Evolutionary conservation across 495 filamentous ascomycete species (phyloP), one percentile per base, ranked within the genome.

Genomic region (Glonium stellatum): DNA sequence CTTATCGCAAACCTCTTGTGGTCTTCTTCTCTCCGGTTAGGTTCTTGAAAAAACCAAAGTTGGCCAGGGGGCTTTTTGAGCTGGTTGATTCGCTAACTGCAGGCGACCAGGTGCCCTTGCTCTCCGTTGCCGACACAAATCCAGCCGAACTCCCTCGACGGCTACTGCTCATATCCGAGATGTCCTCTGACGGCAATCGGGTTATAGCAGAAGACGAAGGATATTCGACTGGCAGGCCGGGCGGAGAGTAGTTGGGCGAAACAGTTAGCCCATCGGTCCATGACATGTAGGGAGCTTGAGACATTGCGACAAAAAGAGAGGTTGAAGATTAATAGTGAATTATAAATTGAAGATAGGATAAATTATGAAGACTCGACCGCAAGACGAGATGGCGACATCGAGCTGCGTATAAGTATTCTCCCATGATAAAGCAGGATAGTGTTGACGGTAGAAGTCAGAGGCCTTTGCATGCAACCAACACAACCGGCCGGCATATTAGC

Each of bases 1-100:
- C 8, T 21, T 54, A 37, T 35, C 42, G 42, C 58, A n/a, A 67
- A 80, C 80, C 78, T 75, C 77, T 75, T 5, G 80, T 84, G 9
- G 75, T 79, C 67, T 79, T 84, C 74, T 84, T 85, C 53, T 85
- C 69, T 15, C 59, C 80, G n/a, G 76, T 80, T 27, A 87, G 67
- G 39, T 67, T 74, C 68, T 83, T 85, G 47, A 86, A 74, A 55
- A 85, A 82, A 39, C 73, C 75, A 57, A 85, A 72, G 61, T 79
- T 84, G 42, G 81, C 69, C 19, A 84, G 70, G 13, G 80, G 79
- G 47, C 77, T 78, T 61, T 79, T 84, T 59, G 70, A 70, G 59
- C 57, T 72, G 55, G 53, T 64, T 59, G 69, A 72, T 48, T 73
- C 71, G 57, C 67, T 70, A 39, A 71, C 68, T 69, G 60, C 25